phyloP scores from a whole-genome alignment of 768 basidiomycete species.

The Lentinus brumalis region DNA sequence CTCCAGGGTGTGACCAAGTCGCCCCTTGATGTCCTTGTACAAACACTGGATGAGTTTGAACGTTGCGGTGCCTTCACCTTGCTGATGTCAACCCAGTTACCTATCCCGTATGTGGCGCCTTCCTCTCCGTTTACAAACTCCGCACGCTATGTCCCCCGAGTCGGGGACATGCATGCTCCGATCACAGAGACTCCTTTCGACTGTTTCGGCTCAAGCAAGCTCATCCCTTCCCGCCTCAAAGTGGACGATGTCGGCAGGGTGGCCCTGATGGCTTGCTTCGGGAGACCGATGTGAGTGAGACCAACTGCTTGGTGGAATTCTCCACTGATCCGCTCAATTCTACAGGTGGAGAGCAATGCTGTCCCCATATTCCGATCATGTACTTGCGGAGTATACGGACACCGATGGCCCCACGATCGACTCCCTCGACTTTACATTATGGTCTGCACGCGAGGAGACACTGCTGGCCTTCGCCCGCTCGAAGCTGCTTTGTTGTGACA shows the following conservation, averaged over 20 bases:
- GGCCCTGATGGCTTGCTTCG: constrained; percentile 17
- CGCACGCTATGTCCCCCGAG: not conserved
- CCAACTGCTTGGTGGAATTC: too few relatives aligned
- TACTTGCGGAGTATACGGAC: too few relatives aligned
- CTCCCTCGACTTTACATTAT: too few relatives aligned
- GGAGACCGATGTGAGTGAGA: constrained; percentile 17
- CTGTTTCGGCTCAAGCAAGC: constrained; percentile 1
- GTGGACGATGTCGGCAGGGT: not conserved
- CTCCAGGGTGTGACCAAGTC: too few relatives aligned
- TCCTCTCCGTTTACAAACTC: not conserved
- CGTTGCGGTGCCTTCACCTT: constrained; percentile 3
- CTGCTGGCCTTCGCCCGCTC: not conserved
- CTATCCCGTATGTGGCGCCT: constrained; percentile 6
- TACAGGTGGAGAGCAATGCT: too few relatives aligned
- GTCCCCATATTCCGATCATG: too few relatives aligned
- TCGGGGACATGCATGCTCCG: constrained; percentile 10
- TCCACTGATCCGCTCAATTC: too few relatives aligned
- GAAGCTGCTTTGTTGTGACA: not conserved
- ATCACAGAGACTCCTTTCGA: constrained; percentile 23
- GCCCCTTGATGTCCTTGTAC: not conserved
- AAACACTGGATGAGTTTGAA: not conserved
- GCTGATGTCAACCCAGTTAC: constrained; percentile 17
- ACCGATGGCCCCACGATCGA: too few relatives aligned
- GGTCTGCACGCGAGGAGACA: not conserved
- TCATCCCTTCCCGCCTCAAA: not conserved